Evolutionary conservation across 345 rosid genomes (phyloP).

Genomic region (Alliaria petiolata): DNA sequence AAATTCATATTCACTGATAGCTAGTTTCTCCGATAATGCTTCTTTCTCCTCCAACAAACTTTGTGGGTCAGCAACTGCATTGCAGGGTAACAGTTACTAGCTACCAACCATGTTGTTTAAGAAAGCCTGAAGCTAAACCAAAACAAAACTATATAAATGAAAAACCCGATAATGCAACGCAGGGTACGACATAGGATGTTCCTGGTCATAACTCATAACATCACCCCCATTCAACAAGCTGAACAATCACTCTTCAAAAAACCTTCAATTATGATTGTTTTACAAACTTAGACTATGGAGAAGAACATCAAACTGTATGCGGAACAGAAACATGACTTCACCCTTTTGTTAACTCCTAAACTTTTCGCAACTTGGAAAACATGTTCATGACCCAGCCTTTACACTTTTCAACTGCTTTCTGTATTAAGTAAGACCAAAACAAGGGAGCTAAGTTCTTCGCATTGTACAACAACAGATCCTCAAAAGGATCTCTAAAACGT

Average conservation of each 20-base stretch:
- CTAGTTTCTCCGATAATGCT: slow-evolving; percentile 71
- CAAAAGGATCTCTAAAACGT: background rate
- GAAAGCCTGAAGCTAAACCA: slow-evolving; percentile 18
- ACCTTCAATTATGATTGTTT: background rate
- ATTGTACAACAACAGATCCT: background rate
- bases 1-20: slow-evolving; percentile 79
- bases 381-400: background rate
- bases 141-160: background rate
- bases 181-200: background rate
- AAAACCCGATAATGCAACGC: background rate
- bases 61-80: slow-evolving; percentile 92
- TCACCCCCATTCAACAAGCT: background rate
- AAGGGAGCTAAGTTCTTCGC: background rate
- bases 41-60: slow-evolving; percentile 87
- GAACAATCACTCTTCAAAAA: background rate
- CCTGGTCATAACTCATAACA: background rate
- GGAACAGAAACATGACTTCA: background rate
- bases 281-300: background rate
- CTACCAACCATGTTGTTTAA: slow-evolving; percentile 15
- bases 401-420: background rate
- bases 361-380: background rate
- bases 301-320: background rate
- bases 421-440: background rate
- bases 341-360: background rate
- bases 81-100: slow-evolving; percentile 28